Percentiles rank a stretch among this genome's conserved stretches.
These are phyloP conservation scores for Cudoniella acicularis DNA, from an alignment of 495 filamentous ascomycete genomes.

Conservation along the genomic window DNA sequence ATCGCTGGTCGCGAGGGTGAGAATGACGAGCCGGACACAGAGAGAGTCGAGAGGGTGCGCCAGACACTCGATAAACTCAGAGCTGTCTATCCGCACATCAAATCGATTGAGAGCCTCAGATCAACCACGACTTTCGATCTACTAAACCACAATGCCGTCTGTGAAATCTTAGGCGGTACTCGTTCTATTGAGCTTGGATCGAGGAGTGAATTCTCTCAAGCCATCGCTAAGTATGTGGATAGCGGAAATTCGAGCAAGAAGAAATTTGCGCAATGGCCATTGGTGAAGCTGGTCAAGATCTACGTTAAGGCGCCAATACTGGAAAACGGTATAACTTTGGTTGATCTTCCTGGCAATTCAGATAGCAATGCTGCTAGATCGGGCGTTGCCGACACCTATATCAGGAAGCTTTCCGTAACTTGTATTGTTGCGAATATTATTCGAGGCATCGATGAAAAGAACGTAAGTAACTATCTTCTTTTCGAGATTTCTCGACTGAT, in stretches of 20 bases:
- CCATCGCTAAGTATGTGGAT: constrained; percentile 25
- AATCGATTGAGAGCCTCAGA: constrained; percentile 42
- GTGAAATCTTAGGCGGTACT: constrained; percentile 44
- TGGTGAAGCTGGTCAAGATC: constrained; percentile 61
- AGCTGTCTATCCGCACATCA: constrained; percentile 57
- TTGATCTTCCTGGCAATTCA: constrained; percentile 62
- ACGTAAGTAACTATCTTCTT: neutral
- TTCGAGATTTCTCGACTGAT: neutral
- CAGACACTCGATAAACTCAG: constrained; percentile 57
- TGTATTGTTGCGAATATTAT: constrained; percentile 4
- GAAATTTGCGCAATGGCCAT: constrained; percentile 57
- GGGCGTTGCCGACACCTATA: constrained; percentile 57
- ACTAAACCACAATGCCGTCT: constrained; percentile 36
- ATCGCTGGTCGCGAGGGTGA: constrained; percentile 32
- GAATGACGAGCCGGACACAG: constrained; percentile 38
- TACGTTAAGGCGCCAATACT: constrained; percentile 54
- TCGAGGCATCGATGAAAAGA: constrained; percentile 6
- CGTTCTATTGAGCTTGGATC: constrained; percentile 27
- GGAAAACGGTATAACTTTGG: constrained; percentile 59
- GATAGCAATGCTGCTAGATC: constrained; percentile 63
- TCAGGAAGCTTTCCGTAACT: constrained; percentile 38
- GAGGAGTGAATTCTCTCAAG: constrained; percentile 27
- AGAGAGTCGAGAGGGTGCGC: constrained; percentile 31
- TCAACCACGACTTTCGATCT: constrained; percentile 36
- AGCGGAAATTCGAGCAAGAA: constrained; percentile 8